phyloP scores from a whole-genome alignment of 495 filamentous ascomycete genomes.

The Talaromyces adpressus region DNA sequence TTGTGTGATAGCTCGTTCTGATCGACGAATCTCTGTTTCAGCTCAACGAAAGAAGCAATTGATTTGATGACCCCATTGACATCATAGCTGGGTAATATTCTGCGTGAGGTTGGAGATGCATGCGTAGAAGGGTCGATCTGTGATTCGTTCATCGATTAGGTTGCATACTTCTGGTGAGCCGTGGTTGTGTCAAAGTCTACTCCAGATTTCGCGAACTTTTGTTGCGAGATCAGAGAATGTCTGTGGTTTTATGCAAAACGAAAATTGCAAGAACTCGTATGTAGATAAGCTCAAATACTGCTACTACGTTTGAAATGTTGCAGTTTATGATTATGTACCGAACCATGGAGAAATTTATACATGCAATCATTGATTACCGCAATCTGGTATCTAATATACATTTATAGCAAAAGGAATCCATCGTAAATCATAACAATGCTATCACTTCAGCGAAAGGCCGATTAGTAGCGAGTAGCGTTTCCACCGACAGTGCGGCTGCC shows the following conservation, averaged over 20 bases:
- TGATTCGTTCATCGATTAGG: not conserved
- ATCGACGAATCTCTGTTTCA: not conserved
- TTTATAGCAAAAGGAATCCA: not conserved
- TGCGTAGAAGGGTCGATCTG: not conserved
- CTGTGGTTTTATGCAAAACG: too few relatives aligned
- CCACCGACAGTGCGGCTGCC: conserved; percentile 8
- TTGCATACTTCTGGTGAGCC: not conserved
- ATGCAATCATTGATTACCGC: not conserved
- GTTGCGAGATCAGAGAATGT: not conserved
- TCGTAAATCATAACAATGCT: not conserved
- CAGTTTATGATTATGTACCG: too few relatives aligned
- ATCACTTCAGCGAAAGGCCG: not conserved
- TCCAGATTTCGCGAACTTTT: not conserved
- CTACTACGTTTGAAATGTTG: too few relatives aligned
- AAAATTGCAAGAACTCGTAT: too few relatives aligned
- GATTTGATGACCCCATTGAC: not conserved
- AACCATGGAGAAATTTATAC: too few relatives aligned
- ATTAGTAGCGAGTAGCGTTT: conserved; percentile 7
- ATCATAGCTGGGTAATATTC: not conserved
- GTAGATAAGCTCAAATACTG: too few relatives aligned
- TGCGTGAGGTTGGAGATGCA: not conserved
- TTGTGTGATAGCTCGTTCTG: too few relatives aligned
- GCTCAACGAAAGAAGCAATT: not conserved
- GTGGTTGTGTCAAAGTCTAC: not conserved
- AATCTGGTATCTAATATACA: not conserved